Evolutionary conservation across 768 basidiomycete genomes (phyloP), one percentile per base, ranked within the genome.

Genomic region (Wakefieldia striispora): DNA sequence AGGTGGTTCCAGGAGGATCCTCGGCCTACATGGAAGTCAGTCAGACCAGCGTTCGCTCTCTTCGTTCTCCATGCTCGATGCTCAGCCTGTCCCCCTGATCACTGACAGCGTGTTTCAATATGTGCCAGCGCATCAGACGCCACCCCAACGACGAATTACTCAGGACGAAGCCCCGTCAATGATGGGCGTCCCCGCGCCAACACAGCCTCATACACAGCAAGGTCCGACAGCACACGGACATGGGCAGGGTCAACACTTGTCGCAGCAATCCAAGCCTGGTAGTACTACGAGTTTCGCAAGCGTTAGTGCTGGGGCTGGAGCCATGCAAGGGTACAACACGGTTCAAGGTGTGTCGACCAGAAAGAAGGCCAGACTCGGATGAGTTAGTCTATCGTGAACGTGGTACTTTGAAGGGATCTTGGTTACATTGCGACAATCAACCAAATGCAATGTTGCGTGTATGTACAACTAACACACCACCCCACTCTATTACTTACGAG

Each of bases 1-100:
- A 79, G 79, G 55, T 99, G 95, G 93, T 99, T 98, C 67, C 78
- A 80, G 20, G 92, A 95, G 63, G 95, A 95, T 8, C 92, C 93
- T 9, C 77, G 77, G 38, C 91, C 95, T 3, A 88, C 87, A 16
- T 76, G 75, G 65, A 93, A 95, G 95, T 97, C 56, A 56, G 88
- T 75, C 16, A 11, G 17, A 48, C 17, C 16, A 17, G 29, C 24
- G 27, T 29, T n/a, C 39, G 11, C 44, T 13, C 47, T 47, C 33
- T 23, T 51, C 13, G 31, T 4, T 45, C 16, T 17, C 23, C 24
- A 38, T 6, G 23, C 31, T 34, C 13, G 27, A 40, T 36, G 9
- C 58, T 60, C 16, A 60, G n/a, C 24, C 21, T 26, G 31, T 7
- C n/a, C 23, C 26, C 7, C 38, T 20, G 19, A 40, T 36, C 16